A percentile compares a stretch with the other conserved stretches of the same genome.
Conservation (phyloP, 352 stramenopile species). For the Pilasporangium apinafurcum region DNA sequence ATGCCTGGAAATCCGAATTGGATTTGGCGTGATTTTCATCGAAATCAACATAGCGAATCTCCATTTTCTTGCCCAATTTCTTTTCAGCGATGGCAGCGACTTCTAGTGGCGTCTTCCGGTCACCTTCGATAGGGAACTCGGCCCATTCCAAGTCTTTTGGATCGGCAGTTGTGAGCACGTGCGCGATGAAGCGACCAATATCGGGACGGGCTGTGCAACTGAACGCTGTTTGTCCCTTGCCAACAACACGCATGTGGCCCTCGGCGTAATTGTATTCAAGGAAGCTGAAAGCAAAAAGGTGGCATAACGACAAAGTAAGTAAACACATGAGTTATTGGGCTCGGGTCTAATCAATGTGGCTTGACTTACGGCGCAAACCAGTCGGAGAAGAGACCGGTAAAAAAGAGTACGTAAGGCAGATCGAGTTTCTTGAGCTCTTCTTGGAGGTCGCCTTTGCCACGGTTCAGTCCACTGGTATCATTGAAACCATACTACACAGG, state of each 20-base stretch:
- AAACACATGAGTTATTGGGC: too few species aligned
- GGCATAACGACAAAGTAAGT: background rate
- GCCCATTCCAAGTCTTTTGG: background rate
- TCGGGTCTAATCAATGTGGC: too few species aligned
- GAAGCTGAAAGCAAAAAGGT: background rate
- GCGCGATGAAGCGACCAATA: constrained; percentile 1
- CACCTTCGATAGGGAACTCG: background rate
- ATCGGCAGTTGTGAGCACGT: background rate
- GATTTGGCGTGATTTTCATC: background rate
- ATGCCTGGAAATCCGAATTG: background rate
- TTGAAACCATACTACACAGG: too few species aligned
- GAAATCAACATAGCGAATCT: background rate
- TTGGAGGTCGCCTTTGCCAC: too few species aligned
- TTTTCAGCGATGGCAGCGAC: background rate
- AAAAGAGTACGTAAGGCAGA: too few species aligned
- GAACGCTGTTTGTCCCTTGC: background rate
- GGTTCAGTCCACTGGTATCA: too few species aligned
- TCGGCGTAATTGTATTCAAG: background rate
- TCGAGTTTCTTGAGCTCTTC: too few species aligned
- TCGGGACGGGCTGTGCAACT: background rate
- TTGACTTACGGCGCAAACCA: too few species aligned
- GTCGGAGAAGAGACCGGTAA: too few species aligned
- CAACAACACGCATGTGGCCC: background rate
- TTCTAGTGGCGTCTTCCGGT: background rate
- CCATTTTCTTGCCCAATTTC: constrained; percentile 3